Evolutionary conservation across 1,139 yeast species (phyloP).

Genomic region (Ogataea hybrid): DNA sequence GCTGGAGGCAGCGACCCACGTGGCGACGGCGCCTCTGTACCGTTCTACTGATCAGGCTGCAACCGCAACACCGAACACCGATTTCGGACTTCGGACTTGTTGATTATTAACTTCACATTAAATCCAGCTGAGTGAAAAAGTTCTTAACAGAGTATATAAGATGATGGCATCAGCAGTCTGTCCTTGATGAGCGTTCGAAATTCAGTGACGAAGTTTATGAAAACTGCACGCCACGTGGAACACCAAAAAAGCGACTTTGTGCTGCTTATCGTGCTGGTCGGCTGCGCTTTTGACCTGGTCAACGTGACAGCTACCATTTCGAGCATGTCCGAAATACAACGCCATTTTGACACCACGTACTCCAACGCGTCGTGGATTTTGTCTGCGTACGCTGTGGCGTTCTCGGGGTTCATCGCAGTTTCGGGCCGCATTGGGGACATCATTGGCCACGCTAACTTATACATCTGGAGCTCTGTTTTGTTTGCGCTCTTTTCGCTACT

Average conservation of each 20-base stretch:
- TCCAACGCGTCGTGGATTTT: no score
- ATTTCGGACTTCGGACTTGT: not conserved
- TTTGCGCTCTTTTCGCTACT: no score
- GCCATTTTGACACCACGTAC: no score
- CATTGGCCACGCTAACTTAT: no score
- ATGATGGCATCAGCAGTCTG: not conserved
- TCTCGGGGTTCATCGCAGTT: no score
- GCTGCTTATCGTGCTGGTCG: constrained; percentile 15
- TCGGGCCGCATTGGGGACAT: no score
- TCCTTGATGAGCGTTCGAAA: not conserved
- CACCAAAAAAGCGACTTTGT: constrained; percentile 14
- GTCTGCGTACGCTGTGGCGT: no score
- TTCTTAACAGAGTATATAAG: not conserved
- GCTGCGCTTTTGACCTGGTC: no score
- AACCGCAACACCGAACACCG: not conserved
- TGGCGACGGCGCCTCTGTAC: constrained; percentile 79
- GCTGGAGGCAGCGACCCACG: constrained; percentile 76
- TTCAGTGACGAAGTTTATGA: not conserved
- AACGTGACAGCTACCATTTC: no score
- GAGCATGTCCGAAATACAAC: no score
- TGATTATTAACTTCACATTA: not conserved
- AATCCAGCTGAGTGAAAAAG: not conserved
- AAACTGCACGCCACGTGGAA: constrained; percentile 9
- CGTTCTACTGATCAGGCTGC: constrained; percentile 29
- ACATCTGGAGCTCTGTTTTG: no score